phyloP scores from a whole-genome alignment of 1,139 yeast species.

The Candida tropicalis region DNA sequence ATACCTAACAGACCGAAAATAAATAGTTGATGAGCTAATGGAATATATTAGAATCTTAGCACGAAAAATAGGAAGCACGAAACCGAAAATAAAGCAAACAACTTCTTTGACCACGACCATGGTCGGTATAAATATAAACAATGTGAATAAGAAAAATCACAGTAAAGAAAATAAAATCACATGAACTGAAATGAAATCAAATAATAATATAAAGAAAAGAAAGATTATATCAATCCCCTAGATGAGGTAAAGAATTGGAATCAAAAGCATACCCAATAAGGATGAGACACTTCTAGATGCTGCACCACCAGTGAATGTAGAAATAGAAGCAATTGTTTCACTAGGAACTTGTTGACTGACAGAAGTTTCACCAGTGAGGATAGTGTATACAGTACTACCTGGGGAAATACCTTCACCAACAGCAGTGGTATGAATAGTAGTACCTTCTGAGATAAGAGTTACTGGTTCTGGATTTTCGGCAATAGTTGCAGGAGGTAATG shows the following conservation, averaged over 20 bases:
- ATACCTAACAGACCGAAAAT: not conserved
- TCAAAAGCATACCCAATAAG: conserved; percentile 26
- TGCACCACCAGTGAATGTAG: conserved; percentile 26
- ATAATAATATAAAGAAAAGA: no score
- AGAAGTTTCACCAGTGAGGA: conserved; percentile 24
- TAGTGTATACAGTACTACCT: not conserved
- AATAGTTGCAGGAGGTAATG: conserved; percentile 24
- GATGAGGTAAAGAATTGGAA: conserved; percentile 30
- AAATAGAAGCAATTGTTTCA: conserved; percentile 23
- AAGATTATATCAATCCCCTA: conserved; percentile 8
- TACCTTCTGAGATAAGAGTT: not conserved
- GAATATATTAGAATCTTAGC: not conserved
- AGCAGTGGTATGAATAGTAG: not conserved
- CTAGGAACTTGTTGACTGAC: conserved; percentile 21
- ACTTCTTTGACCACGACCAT: not conserved
- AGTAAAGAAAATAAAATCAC: not conserved
- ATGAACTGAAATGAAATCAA: not conserved
- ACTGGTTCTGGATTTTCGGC: conserved; percentile 6
- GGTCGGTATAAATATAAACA: not conserved
- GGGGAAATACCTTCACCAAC: not conserved
- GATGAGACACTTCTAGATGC: conserved; percentile 28
- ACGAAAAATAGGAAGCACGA: no score
- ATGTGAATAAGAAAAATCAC: not conserved
- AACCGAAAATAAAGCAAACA: conserved; percentile 1
- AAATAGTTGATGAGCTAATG: not conserved